Base-by-base conservation (phyloP, 2,329 filamentous ascomycete species). In the Fusarium kyushuense region DNA sequence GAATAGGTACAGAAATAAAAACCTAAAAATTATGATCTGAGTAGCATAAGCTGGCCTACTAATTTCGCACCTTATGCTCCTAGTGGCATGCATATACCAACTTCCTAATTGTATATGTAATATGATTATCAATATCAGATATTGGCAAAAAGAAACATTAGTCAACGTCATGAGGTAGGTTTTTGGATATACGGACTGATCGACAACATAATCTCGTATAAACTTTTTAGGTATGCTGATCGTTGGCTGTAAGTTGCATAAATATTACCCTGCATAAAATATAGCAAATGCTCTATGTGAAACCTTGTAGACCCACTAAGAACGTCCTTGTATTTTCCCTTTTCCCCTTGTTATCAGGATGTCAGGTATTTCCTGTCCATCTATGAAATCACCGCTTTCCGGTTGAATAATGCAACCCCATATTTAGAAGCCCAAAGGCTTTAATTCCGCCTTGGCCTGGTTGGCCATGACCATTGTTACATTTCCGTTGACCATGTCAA, bases 261-360 rank as follows among this genome's bases (percentile, higher is more conserved):
- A 49, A 16, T 12, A 12, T 8, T 21, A 27, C 29, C 5, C 38
- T 46, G 29, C 19, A 32, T 30, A 32, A 54, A 30, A 43, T 12
- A 14, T 4, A 23, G n/a, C 13, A 9, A 47, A 47, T 23, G 12
- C 29, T 17, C n/a, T n/a, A n/a, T n/a, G 29, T 62, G 47, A 62
- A 55, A 62, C 58, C 30, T 11, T 5, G 6, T 23, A n/a, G 33
- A 21, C 29, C 58, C 40, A 55, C 56, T 3, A 0, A 17, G 1
- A 41, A 36, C 17, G 33, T 32, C 57, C 58, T 46, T 55, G 40
- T 32, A 62, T 61, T 46, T 54, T 29, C 29, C 23, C 33, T 61
- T 46, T 45, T 27, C 23, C 19, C 33, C 16, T 38, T 19, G 11
- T 4, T 7, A 6, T 33, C 17, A 36, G 9, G 17, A 16, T 35